Evolutionary conservation across 371 early-diverging fungal genomes (phyloP).

Genomic region (Parasitella parasitica): DNA sequence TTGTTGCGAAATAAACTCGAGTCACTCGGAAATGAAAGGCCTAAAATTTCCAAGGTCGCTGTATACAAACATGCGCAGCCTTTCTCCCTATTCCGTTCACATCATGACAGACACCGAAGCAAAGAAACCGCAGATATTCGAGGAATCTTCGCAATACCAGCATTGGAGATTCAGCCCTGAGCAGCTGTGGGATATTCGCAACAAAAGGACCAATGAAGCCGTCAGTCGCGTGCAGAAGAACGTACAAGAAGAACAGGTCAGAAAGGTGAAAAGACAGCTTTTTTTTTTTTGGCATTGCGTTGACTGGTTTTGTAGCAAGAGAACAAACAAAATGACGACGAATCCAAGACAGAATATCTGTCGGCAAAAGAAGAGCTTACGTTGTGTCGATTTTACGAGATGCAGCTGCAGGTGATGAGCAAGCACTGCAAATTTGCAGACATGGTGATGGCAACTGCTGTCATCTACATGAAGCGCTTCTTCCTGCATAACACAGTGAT

Average conservation of each 20-base stretch:
- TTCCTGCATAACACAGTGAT: slow-evolving; percentile 83
- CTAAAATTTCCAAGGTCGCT: background rate
- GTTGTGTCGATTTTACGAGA: slow-evolving; percentile 51
- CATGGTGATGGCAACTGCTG: slow-evolving; percentile 68
- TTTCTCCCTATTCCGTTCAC: background rate
- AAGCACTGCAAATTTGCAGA: slow-evolving; percentile 21
- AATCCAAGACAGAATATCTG: slow-evolving; percentile 39
- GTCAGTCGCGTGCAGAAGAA: slow-evolving; percentile 58
- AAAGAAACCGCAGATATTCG: slow-evolving; percentile 32
- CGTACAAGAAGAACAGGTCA: slow-evolving; percentile 54
- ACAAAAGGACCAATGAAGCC: slow-evolving; percentile 56
- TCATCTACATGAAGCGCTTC: slow-evolving; percentile 91
- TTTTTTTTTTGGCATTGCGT: too few species aligned
- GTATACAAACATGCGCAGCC: background rate
- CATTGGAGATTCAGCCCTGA: slow-evolving; percentile 73
- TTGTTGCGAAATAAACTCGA: background rate
- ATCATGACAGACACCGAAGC: slow-evolving; percentile 1
- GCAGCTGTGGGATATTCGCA: slow-evolving; percentile 61
- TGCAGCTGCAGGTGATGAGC: slow-evolving; percentile 34
- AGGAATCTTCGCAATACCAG: slow-evolving; percentile 67
- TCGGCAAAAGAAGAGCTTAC: slow-evolving; percentile 53
- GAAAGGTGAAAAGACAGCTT: background rate
- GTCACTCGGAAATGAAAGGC: background rate
- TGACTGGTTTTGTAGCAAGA: background rate
- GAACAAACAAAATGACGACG: background rate